phyloP scores from a whole-genome alignment of 768 basidiomycete genomes.

The Boletus tomentosulus region DNA sequence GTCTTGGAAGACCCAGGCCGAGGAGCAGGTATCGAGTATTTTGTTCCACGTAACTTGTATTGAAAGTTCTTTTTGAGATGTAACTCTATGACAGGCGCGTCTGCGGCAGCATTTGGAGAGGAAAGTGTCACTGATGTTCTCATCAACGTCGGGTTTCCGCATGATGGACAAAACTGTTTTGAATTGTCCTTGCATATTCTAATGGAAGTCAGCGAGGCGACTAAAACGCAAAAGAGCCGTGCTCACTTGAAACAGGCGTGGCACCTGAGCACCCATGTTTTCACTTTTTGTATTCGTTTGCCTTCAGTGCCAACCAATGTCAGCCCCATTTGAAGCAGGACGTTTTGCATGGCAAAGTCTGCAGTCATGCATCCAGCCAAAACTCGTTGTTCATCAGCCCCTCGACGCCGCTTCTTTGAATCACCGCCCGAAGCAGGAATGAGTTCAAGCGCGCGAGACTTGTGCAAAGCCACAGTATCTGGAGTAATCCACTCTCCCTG shows the following conservation, averaged over 20 bases:
- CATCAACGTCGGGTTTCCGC: constrained; percentile 87
- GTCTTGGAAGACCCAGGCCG: constrained; percentile 85
- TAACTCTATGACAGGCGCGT: constrained; percentile 71
- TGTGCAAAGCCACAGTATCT: constrained; percentile 76
- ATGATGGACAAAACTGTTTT: constrained; percentile 96
- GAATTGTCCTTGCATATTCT: constrained; percentile 95
- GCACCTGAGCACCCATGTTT: constrained; percentile 94
- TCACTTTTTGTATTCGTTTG: constrained; percentile 83
- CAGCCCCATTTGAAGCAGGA: constrained; percentile 90
- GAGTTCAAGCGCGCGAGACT: constrained; percentile 81
- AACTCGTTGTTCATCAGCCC: constrained; percentile 39
- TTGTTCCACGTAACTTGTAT: constrained; percentile 86
- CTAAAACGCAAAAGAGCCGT: neutral
- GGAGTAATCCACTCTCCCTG: constrained; percentile 98
- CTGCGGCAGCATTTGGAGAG: constrained; percentile 54
- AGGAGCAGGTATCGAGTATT: constrained; percentile 88
- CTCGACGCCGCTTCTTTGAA: constrained; percentile 31
- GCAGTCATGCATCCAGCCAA: constrained; percentile 92
- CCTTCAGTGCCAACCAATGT: constrained; percentile 88
- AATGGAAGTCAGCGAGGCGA: constrained; percentile 2
- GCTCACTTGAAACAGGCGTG: constrained; percentile 99
- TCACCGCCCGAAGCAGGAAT: constrained; percentile 51
- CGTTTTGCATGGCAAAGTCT: constrained; percentile 99
- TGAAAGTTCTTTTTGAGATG: constrained; percentile 97
- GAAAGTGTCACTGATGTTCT: constrained; percentile 88